Conservation (phyloP, 148 eudicot species). For the Fallopia convolvulus region DNA sequence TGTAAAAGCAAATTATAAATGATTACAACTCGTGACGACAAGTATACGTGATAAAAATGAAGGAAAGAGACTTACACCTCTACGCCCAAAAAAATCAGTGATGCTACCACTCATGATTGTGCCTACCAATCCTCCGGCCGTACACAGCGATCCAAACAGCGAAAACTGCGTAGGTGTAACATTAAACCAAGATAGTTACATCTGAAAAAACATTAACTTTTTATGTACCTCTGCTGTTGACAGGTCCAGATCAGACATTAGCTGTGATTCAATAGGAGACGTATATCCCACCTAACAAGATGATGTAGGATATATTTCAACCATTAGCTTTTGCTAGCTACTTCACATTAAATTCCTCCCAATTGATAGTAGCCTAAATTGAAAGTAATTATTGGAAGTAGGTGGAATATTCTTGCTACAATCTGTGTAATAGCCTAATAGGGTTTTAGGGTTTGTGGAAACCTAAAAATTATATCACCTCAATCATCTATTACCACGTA, state of each 20-base stretch:
- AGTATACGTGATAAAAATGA: background rate
- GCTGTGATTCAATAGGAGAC: constrained; percentile 16
- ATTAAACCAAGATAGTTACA: background rate
- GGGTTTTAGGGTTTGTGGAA: too few species aligned
- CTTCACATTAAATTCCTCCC: too few species aligned
- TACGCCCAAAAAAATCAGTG: constrained; percentile 28
- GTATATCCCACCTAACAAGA: constrained; percentile 16
- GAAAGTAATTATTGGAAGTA: too few species aligned
- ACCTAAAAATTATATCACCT: too few species aligned
- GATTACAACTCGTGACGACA: too few species aligned
- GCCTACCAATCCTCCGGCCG: constrained; percentile 22
- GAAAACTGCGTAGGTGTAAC: constrained; percentile 21
- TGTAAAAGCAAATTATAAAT: too few species aligned
- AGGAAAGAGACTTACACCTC: constrained; percentile 19
- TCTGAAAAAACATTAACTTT: background rate
- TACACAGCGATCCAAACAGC: constrained; percentile 23
- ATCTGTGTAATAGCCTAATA: too few species aligned
- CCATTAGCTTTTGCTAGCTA: too few species aligned
- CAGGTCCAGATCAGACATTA: constrained; percentile 12
- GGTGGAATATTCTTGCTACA: too few species aligned
- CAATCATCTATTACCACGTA: too few species aligned
- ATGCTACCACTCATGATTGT: constrained; percentile 24
- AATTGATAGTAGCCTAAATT: too few species aligned
- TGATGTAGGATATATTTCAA: too few species aligned
- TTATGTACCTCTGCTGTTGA: constrained; percentile 9